Evolutionary conservation across 768 basidiomycete species (phyloP).

Genomic region (Cubamyces sp.): DNA sequence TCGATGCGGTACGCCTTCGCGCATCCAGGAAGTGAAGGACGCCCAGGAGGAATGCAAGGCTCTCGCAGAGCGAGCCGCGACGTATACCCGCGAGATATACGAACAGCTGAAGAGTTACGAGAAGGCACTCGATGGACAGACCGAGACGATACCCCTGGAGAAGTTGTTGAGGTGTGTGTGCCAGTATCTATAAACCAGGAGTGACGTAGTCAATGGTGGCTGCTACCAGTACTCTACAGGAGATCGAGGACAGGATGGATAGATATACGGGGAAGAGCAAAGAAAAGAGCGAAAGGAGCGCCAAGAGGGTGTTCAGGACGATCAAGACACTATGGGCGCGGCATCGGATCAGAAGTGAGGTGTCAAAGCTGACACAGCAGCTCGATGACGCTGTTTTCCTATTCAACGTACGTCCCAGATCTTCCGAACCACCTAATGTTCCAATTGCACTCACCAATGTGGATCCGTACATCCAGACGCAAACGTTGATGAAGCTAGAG

Average conservation of each 20-base stretch:
- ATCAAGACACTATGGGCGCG: too few species aligned
- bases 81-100: not conserved
- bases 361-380: not conserved
- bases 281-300: not conserved
- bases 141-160: not conserved
- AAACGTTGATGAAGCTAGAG: not conserved
- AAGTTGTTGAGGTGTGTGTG: not conserved
- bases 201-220: too few species aligned
- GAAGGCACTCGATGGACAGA: not conserved
- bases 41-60: not conserved
- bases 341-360: not conserved
- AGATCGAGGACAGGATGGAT: not conserved
- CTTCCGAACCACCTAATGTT: not conserved
- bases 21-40: constrained; percentile 3
- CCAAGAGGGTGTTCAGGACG: not conserved
- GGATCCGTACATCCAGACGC: not conserved
- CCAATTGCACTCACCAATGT: not conserved
- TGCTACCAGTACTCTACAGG: not conserved
- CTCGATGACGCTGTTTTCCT: not conserved
- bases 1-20: too few species aligned
- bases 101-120: not conserved
- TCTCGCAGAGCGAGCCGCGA: constrained; percentile 1
- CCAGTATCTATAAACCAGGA: not conserved
- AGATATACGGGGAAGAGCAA: not conserved
- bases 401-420: not conserved